phyloP scores from a whole-genome alignment of 176 grass and related monocot species.

The Elaeis guineensis region DNA sequence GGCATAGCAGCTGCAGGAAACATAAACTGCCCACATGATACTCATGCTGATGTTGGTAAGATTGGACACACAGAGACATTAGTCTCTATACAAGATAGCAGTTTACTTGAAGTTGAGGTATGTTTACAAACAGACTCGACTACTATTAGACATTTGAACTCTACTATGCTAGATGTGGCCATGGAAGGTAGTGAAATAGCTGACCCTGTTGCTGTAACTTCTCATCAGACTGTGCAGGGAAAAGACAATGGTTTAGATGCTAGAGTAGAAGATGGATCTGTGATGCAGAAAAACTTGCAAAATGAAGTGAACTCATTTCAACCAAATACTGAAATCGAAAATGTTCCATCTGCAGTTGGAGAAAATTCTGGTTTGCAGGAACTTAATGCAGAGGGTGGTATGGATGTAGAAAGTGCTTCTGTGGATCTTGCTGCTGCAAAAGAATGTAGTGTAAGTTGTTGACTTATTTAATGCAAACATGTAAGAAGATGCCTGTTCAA shows the following conservation, averaged over 20 bases:
- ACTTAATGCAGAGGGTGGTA: conserved; percentile 40
- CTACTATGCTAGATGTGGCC: conserved; percentile 19
- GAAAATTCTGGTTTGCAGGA: conserved; percentile 82
- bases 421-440: conserved; percentile 42
- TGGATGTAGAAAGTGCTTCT: conserved; percentile 38
- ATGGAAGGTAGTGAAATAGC: conserved; percentile 21
- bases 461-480: not conserved
- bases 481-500: too few relatives aligned
- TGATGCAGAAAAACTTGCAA: conserved; percentile 24
- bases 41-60: conserved; percentile 32
- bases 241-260: conserved; percentile 27
- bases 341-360: conserved; percentile 55
- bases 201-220: not conserved
- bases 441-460: conserved; percentile 74
- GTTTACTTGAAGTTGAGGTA: conserved; percentile 4
- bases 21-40: conserved; percentile 22
- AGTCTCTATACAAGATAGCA: conserved; percentile 24
- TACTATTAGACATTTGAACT: conserved; percentile 9
- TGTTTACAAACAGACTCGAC: conserved; percentile 13
- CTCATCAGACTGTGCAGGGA: not conserved
- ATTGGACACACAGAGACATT: conserved; percentile 12
- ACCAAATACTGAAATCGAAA: conserved; percentile 30
- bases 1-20: conserved; percentile 14
- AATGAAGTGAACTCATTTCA: conserved; percentile 26
- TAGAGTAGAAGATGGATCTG: conserved; percentile 9